phyloP scores from a whole-genome alignment of 176 grass and related monocot species.

The Zea luxurians region DNA sequence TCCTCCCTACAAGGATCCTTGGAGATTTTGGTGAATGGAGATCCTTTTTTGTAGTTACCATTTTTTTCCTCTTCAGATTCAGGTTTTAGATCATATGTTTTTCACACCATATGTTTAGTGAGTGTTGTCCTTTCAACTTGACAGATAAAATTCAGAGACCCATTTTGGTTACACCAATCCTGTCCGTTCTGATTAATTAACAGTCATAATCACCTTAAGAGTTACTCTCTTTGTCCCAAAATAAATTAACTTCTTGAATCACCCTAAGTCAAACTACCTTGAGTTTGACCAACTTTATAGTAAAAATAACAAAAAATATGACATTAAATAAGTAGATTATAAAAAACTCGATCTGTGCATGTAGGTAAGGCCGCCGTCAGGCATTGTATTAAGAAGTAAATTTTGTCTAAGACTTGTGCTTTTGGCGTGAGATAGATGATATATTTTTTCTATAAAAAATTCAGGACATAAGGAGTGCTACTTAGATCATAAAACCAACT shows the following conservation, averaged over 20 bases:
- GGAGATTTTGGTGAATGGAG: conserved; percentile 91
- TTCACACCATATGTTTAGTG: conserved; percentile 21
- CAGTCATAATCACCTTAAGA: conserved; percentile 2
- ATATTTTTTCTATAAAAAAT: too few species aligned
- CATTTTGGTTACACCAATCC: neutral
- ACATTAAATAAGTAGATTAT: too few species aligned
- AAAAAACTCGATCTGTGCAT: too few species aligned
- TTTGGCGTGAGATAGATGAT: too few species aligned
- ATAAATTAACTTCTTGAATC: neutral
- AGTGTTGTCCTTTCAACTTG: conserved; percentile 29
- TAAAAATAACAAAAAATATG: too few species aligned
- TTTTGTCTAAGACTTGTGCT: too few species aligned
- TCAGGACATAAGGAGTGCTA: too few species aligned
- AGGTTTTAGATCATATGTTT: conserved; percentile 30
- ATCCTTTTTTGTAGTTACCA: conserved; percentile 18
- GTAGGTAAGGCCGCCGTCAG: too few species aligned
- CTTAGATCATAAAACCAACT: too few species aligned
- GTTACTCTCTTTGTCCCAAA: neutral
- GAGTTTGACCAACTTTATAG: too few species aligned
- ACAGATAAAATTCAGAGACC: neutral
- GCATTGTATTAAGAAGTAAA: too few species aligned
- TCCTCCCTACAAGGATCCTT: conserved; percentile 89
- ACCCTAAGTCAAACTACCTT: neutral
- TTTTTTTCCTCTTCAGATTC: neutral
- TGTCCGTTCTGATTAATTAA: neutral